A percentile compares a stretch with the other conserved stretches of the same genome.
These are phyloP conservation scores for Podaxis sp. DNA, from an alignment of 768 basidiomycete species.

Conservation along the genomic window DNA sequence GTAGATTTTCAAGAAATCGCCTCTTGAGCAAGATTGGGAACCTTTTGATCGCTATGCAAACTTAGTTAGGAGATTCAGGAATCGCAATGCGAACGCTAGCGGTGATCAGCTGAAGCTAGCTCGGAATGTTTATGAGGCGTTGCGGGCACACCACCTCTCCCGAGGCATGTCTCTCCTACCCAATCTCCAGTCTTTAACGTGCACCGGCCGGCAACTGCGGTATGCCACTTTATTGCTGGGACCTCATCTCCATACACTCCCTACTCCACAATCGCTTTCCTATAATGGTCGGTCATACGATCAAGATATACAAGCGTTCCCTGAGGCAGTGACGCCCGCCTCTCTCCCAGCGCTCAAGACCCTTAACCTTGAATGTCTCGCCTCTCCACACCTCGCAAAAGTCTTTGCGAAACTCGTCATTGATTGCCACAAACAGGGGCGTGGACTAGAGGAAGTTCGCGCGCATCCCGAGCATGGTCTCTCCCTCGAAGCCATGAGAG, in stretches of 20 bases:
- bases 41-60: not conserved
- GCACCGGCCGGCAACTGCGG: not conserved
- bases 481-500: not conserved
- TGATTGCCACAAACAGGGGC: not conserved
- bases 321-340: not conserved
- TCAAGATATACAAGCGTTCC: not conserved
- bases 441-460: not conserved
- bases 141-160: not conserved
- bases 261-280: not conserved
- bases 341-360: not conserved
- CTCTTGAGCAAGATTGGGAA: not conserved
- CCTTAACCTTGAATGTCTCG: not conserved
- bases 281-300: not conserved
- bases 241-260: not conserved
- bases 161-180: not conserved
- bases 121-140: not conserved
- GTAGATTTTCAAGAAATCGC: not conserved
- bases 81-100: not conserved
- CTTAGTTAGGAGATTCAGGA: not conserved
- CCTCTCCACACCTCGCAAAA: not conserved
- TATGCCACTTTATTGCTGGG: not conserved
- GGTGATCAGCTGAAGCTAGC: not conserved
- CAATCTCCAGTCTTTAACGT: not conserved
- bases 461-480: not conserved
- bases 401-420: not conserved